These are phyloP conservation scores for Rhizophagus clarus DNA, from an alignment of 192 early-diverging fungal genomes.

Conservation along the genomic window DNA sequence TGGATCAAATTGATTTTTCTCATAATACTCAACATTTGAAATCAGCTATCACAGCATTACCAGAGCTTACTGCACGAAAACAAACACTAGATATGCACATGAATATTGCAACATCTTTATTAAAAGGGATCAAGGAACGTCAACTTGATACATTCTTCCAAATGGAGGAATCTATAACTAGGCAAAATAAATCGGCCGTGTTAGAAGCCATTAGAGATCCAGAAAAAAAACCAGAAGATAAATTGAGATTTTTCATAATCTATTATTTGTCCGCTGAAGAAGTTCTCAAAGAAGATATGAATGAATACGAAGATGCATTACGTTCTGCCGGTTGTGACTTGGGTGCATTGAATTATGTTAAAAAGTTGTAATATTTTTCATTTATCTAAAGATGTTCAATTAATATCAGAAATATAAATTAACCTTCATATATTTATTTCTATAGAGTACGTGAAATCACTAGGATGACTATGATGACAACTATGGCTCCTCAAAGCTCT, in stretches of 20 bases:
- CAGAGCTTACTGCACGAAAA: constrained; percentile 94
- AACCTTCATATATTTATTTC: neutral
- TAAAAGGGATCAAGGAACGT: constrained; percentile 88
- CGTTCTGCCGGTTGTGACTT: constrained; percentile 72
- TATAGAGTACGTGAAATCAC: constrained; percentile 58
- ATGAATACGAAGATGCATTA: constrained; percentile 82
- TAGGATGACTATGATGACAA: constrained; percentile 61
- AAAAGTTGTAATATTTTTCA: constrained; percentile 58
- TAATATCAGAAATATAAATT: neutral
- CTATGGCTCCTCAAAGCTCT: constrained; percentile 44
- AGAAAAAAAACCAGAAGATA: constrained; percentile 86
- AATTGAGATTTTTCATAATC: constrained; percentile 87
- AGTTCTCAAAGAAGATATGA: constrained; percentile 80
- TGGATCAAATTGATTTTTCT: constrained; percentile 76
- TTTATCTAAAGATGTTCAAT: neutral
- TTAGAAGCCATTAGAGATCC: constrained; percentile 83
- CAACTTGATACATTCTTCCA: constrained; percentile 94
- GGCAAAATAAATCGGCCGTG: constrained; percentile 76
- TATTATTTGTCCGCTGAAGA: constrained; percentile 80
- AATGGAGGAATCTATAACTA: constrained; percentile 85
- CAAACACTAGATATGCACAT: constrained; percentile 97
- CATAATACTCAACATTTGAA: constrained; percentile 87
- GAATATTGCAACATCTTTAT: constrained; percentile 91
- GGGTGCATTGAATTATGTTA: constrained; percentile 79
- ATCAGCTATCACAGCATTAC: constrained; percentile 88